Percentiles rank a stretch among this genome's conserved stretches.
Evolutionary conservation across 1,284 basidiomycete species (phyloP).

Genomic region (Thecaphora frezii): DNA sequence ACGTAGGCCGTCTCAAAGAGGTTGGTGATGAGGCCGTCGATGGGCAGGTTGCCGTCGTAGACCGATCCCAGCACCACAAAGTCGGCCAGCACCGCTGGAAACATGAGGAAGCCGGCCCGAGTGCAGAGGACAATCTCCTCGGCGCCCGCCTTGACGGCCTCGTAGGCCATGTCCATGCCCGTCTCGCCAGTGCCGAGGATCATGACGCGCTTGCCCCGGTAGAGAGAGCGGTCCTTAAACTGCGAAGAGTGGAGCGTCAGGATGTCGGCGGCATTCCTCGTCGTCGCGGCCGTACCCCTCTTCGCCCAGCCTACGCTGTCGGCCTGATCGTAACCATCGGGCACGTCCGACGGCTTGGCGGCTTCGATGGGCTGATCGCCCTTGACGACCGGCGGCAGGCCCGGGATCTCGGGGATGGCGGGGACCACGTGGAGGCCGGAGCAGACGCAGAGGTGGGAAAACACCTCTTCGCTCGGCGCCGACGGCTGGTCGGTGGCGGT

Average conservation of each 20-base stretch:
- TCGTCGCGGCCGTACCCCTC: background rate
- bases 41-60: slow-evolving; percentile 65
- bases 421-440: slow-evolving; percentile 45
- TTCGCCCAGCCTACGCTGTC: background rate
- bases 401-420: slow-evolving; percentile 34
- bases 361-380: slow-evolving; percentile 15
- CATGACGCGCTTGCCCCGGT: slow-evolving; percentile 41
- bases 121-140: slow-evolving; percentile 67
- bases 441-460: slow-evolving; percentile 41
- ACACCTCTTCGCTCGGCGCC: slow-evolving; percentile 9
- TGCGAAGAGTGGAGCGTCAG: slow-evolving; percentile 41
- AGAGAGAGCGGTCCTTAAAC: slow-evolving; percentile 45
- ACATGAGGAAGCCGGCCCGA: slow-evolving; percentile 64
- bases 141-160: slow-evolving; percentile 65
- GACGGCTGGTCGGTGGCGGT: slow-evolving; percentile 5
- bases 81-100: slow-evolving; percentile 70
- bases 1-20: slow-evolving; percentile 66
- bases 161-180: slow-evolving; percentile 68
- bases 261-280: slow-evolving; percentile 26
- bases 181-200: slow-evolving; percentile 65
- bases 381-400: slow-evolving; percentile 26
- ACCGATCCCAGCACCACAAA: slow-evolving; percentile 66
- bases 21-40: slow-evolving; percentile 68
- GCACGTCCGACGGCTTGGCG: too few relatives aligned
- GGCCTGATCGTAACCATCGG: background rate